Base-by-base conservation (phyloP, 768 basidiomycete genomes). In the Chalciporus piperatus region DNA sequence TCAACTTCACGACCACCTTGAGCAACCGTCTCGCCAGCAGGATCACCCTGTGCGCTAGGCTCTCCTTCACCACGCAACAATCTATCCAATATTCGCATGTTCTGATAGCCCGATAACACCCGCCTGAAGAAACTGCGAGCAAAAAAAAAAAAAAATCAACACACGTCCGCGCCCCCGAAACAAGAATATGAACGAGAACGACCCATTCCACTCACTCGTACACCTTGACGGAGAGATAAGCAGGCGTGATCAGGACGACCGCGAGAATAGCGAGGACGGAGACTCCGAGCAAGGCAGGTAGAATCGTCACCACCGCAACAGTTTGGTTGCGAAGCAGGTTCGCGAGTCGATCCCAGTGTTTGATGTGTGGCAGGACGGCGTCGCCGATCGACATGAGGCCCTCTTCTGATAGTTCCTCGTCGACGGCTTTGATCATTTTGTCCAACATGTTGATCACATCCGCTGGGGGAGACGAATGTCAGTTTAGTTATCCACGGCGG, bases 281-380 rank as follows among this genome's bases (percentile, higher is more conserved):
- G n/a, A 65, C 51, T 6, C 63, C 63, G 6, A 65, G 41, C 5
- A 58, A 4, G 6, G 41, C 50, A 14, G 62, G 57, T 20, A 64
- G 41, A 37, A 54, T n/a, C 2, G 46, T 48, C 11, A 59, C 22
- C 3, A 17, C 48, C 1, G 16, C 35, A 12, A 60, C 47, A 4
- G 45, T 4, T 38, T 38, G 38, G 14, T 53, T 25, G n/a, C 52
- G 49, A 17, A 60, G 12, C 7, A 55, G 1, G 12, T 30, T 22
- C 13, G 32, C 11, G n/a, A 62, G 55, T 6, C 62, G 51, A 22
- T 58, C 11, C 62, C 62, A 63, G 16, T 63, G 62, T 19, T 35
- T 23, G 19, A 63, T 51, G 17, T 56, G 57, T 8, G 62, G 62
- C 6, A 64, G 35, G 2, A 56, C 54, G 1, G 44, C 10, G 25